Evolutionary conservation across 2,329 filamentous ascomycete genomes (phyloP).

Genomic region (Penicillium sp.): DNA sequence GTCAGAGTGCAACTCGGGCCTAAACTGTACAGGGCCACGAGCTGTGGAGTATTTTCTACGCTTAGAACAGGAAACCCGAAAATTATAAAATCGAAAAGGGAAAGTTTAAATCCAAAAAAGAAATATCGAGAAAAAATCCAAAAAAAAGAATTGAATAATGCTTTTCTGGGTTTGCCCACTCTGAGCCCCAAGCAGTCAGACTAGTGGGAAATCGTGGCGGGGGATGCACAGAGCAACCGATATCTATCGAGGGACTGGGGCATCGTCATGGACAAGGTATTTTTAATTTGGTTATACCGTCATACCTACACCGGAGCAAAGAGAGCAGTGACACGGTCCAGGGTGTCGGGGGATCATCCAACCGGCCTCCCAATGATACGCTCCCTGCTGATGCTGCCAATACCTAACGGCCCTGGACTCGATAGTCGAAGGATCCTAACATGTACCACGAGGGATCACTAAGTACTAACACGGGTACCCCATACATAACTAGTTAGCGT

Average conservation of each 20-base stretch:
- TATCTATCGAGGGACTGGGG: conserved; percentile 14
- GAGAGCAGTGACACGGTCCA: conserved; percentile 15
- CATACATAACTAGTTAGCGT: not conserved
- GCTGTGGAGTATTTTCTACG: conserved; percentile 17
- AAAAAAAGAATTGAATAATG: conserved; percentile 6
- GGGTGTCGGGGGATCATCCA: conserved; percentile 8
- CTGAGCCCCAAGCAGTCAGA: conserved; percentile 9
- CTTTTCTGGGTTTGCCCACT: conserved; percentile 4
- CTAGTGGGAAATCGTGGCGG: conserved; percentile 29
- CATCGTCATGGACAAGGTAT: not conserved
- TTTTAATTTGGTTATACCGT: not conserved
- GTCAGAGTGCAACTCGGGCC: conserved; percentile 22
- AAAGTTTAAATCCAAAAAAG: not conserved
- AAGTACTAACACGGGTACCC: not conserved
- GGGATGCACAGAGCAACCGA: conserved; percentile 21
- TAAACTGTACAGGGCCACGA: conserved; percentile 24
- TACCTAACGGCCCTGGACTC: not conserved
- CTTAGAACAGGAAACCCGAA: not conserved
- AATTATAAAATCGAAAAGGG: not conserved
- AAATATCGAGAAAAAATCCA: no score
- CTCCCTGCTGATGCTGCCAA: not conserved
- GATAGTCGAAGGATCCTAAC: not conserved
- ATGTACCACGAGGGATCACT: not conserved
- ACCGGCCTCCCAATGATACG: not conserved
- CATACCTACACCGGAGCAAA: not conserved